Evolutionary conservation across 169 alveolate species (phyloP).

Genomic region (Eimeria sp.): DNA sequence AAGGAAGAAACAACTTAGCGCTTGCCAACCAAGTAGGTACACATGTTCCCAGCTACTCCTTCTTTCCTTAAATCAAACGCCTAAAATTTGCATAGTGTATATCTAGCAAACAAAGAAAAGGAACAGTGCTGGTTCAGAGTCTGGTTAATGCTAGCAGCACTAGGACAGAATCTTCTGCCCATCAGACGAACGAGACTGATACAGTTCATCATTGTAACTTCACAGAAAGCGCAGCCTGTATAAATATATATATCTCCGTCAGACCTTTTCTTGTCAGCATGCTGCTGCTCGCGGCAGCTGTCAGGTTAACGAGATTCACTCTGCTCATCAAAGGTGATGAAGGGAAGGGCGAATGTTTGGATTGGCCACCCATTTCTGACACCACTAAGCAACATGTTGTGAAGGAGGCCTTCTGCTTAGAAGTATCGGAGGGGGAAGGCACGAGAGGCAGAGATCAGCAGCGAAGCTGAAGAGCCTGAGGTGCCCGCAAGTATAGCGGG

Average conservation of each 20-base stretch:
- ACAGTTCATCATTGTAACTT: conserved; percentile 3
- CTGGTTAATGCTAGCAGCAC: conserved; percentile 65
- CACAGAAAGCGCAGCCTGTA: background rate
- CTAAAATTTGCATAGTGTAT: background rate
- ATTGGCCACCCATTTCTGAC: background rate
- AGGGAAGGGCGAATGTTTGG: background rate
- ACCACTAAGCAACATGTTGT: background rate
- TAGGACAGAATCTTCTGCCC: conserved; percentile 20
- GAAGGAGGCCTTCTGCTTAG: background rate
- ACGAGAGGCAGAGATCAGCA: conserved; percentile 7
- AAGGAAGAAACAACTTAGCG: conserved; percentile 10
- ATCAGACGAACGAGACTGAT: conserved; percentile 57
- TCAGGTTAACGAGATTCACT: conserved; percentile 12
- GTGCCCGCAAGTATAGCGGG: conserved; percentile 12
- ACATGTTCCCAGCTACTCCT: background rate
- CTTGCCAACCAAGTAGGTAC: background rate
- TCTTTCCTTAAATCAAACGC: background rate
- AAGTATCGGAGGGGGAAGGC: background rate
- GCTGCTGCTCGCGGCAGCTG: background rate
- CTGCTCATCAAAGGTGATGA: background rate
- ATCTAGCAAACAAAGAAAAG: background rate
- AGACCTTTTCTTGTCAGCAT: background rate
- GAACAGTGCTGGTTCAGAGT: conserved; percentile 29
- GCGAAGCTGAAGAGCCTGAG: conserved; percentile 1
- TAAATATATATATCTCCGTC: background rate